Percentiles rank a stretch among this genome's conserved stretches.
phyloP scores from a whole-genome alignment of 2,329 filamentous ascomycete species.

The Triangularia setosa region DNA sequence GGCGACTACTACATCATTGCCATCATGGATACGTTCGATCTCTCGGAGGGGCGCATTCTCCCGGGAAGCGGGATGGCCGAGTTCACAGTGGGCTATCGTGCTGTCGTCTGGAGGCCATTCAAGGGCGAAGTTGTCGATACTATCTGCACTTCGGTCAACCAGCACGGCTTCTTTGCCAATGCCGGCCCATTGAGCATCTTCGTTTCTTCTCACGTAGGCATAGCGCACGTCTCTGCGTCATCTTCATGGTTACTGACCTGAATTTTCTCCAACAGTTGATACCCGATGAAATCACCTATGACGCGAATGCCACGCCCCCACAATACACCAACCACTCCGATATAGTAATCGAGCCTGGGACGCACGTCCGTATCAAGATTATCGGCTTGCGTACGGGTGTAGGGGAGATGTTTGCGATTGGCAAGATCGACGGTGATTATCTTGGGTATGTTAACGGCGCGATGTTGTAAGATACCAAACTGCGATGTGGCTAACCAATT shows the following conservation, averaged over 20 bases:
- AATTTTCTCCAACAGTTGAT: conserved; percentile 67
- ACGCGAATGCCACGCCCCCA: conserved; percentile 92
- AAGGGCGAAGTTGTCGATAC: conserved; percentile 98
- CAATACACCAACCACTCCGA: conserved; percentile 95
- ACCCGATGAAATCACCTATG: conserved; percentile 86
- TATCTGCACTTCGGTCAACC: conserved; percentile 85
- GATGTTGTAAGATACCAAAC: neutral
- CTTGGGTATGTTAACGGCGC: conserved; percentile 52
- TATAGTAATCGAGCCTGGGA: conserved; percentile 87
- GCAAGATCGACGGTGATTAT: conserved; percentile 87
- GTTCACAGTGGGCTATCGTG: conserved; percentile 91
- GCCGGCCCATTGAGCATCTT: conserved; percentile 76
- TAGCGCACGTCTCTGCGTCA: neutral
- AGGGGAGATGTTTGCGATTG: conserved; percentile 93
- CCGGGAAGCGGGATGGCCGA: conserved; percentile 89
- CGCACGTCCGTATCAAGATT: conserved; percentile 89
- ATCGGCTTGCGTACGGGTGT: conserved; percentile 92
- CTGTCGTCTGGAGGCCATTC: conserved; percentile 96
- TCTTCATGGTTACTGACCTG: neutral
- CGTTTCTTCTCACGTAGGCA: conserved; percentile 73
- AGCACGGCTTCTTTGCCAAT: conserved; percentile 85
- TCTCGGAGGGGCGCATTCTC: conserved; percentile 87
- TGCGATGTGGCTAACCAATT: neutral
- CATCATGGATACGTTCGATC: conserved; percentile 94
- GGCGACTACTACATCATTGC: conserved; percentile 97